Evolutionary conservation across 495 filamentous ascomycete species (phyloP).

Genomic region (Thozetella sp.): DNA sequence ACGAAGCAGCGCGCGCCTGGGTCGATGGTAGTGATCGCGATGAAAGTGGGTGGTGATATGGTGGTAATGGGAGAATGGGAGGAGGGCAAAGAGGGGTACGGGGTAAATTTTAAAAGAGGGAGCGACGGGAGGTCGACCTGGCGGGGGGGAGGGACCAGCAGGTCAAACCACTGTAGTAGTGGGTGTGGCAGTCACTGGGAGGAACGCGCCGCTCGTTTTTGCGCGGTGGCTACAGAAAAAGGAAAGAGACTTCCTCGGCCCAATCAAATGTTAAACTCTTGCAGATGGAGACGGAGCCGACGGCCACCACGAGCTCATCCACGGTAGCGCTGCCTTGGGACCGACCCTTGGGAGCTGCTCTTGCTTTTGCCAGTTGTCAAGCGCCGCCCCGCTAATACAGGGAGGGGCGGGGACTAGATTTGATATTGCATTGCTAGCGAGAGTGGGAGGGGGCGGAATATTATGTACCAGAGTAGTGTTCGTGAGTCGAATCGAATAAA

Average conservation of each 20-base stretch:
- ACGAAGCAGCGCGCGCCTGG: slow-evolving; percentile 4
- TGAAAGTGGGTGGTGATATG: slow-evolving; percentile 6
- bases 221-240: slow-evolving; percentile 1
- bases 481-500: background rate
- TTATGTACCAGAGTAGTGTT: background rate
- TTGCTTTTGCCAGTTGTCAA: too few relatives aligned
- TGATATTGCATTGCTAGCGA: background rate
- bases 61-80: slow-evolving; percentile 4
- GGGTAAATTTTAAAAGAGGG: slow-evolving; percentile 27
- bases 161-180: slow-evolving; percentile 1
- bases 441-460: background rate
- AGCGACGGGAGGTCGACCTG: slow-evolving; percentile 1
- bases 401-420: background rate
- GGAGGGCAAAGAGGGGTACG: slow-evolving; percentile 21
- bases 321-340: too few relatives aligned
- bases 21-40: slow-evolving; percentile 16
- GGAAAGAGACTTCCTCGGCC: background rate
- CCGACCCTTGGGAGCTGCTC: too few relatives aligned
- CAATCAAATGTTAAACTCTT: background rate
- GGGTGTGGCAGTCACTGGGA: background rate
- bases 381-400: too few relatives aligned
- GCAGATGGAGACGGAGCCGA: background rate
- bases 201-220: background rate
- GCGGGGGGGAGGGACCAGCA: slow-evolving; percentile 1
- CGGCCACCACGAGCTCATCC: background rate